Percentiles rank a stretch among this genome's conserved stretches.
Conservation (phyloP, 2,329 filamentous ascomycete species). For the Exophiala xenobiotica region DNA sequence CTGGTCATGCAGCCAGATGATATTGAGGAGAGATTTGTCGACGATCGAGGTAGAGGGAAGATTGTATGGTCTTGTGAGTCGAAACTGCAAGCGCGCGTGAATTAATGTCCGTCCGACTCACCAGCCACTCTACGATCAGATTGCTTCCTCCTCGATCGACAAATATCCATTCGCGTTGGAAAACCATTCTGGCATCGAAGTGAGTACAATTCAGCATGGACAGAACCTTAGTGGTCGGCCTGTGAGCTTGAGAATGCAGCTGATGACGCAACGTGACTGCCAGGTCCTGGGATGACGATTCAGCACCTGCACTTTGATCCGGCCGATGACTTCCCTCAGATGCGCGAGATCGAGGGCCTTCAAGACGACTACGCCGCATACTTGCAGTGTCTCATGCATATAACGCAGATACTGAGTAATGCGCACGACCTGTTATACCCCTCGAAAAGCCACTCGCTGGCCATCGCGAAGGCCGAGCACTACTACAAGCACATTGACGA, state of each 20-base stretch:
- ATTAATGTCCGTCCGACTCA: background rate
- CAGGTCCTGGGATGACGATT: constrained; percentile 17
- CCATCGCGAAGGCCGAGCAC: constrained; percentile 15
- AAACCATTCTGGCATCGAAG: constrained; percentile 20
- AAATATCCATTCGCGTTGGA: constrained; percentile 18
- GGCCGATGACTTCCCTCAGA: constrained; percentile 16
- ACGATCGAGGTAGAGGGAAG: constrained; percentile 15
- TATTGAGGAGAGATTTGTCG: constrained; percentile 13
- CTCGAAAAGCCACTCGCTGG: constrained; percentile 15
- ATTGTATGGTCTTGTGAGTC: constrained; percentile 15
- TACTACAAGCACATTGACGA: constrained; percentile 21
- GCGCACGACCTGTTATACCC: constrained; percentile 17
- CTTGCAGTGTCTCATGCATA: constrained; percentile 17
- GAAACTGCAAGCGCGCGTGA: background rate
- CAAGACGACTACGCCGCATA: constrained; percentile 19
- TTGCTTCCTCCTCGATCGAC: constrained; percentile 18
- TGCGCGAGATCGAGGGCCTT: constrained; percentile 14
- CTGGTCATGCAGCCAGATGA: constrained; percentile 16
- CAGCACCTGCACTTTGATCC: constrained; percentile 16
- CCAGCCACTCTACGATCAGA: background rate
- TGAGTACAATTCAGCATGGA: constrained; percentile 6
- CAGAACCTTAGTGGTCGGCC: background rate
- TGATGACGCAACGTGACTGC: background rate
- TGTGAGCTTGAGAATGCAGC: background rate
- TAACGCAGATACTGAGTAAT: constrained; percentile 15